These are phyloP conservation scores for Pterocarpus santalinus DNA, from an alignment of 306 rosid genomes.

Conservation along the genomic window DNA sequence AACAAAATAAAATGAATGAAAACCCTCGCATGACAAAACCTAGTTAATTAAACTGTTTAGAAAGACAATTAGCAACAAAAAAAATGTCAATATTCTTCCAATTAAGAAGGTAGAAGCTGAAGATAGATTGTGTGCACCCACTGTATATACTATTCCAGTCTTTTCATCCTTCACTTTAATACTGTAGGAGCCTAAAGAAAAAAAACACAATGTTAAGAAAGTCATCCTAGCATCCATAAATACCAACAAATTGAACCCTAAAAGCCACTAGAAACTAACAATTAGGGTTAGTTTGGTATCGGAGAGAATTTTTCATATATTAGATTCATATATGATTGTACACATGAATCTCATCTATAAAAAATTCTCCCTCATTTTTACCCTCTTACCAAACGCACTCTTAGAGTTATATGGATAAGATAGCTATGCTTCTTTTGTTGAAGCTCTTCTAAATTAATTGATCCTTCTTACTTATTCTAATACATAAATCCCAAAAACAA, in stretches of 20 bases:
- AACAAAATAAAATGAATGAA: conserved; percentile 54
- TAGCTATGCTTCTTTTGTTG: conserved; percentile 17
- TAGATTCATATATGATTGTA: too few species aligned
- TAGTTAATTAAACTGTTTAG: conserved; percentile 50
- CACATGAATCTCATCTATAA: too few species aligned
- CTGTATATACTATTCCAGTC: conserved; percentile 65
- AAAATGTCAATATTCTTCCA: conserved; percentile 60
- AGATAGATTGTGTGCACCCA: conserved; percentile 76
- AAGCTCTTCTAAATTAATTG: conserved; percentile 14
- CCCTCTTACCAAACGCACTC: too few species aligned
- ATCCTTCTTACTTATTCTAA: conserved; percentile 16
- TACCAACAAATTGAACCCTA: conserved; percentile 24
- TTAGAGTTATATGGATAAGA: conserved; percentile 17
- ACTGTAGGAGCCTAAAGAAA: conserved; percentile 72
- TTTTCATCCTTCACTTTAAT: conserved; percentile 77
- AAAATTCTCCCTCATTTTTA: too few species aligned
- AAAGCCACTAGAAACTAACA: conserved; percentile 29
- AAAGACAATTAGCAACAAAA: conserved; percentile 57
- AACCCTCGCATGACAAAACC: conserved; percentile 16
- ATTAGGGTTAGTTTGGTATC: too few species aligned
- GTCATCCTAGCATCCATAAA: conserved; percentile 29
- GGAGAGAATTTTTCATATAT: too few species aligned
- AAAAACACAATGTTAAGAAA: conserved; percentile 34
- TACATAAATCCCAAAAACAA: not conserved
- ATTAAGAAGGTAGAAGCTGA: conserved; percentile 53